Conservation (phyloP, 2,329 filamentous ascomycete species). For the Laburnicola sp. region DNA sequence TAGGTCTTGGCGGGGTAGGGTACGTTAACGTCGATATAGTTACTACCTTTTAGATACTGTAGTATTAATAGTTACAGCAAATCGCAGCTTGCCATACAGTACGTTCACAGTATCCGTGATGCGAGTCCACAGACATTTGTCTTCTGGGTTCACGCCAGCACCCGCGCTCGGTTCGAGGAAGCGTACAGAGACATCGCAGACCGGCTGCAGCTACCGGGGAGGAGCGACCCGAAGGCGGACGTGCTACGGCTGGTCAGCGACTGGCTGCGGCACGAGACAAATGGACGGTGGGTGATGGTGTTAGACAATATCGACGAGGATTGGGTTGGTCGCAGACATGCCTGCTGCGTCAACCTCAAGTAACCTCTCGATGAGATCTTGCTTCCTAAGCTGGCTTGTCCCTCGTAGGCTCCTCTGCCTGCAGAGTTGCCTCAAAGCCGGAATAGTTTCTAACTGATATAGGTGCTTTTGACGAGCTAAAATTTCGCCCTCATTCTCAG, state of each 20-base stretch:
- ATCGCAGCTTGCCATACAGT: slow-evolving; percentile 24
- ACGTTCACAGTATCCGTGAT: slow-evolving; percentile 21
- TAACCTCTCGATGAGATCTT: too few relatives aligned
- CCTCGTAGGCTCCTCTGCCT: too few relatives aligned
- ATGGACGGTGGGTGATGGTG: slow-evolving; percentile 18
- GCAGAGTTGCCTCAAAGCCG: too few relatives aligned
- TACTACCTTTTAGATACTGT: too few relatives aligned
- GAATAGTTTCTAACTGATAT: too few relatives aligned
- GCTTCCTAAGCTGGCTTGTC: too few relatives aligned
- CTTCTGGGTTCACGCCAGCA: slow-evolving; percentile 36
- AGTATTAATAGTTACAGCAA: too few relatives aligned
- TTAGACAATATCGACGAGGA: slow-evolving; percentile 20
- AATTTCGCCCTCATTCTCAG: too few relatives aligned
- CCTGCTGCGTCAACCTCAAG: too few relatives aligned
- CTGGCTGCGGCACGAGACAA: slow-evolving; percentile 19
- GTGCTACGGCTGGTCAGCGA: slow-evolving; percentile 17
- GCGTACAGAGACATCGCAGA: slow-evolving; percentile 18
- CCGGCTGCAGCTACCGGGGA: slow-evolving; percentile 10
- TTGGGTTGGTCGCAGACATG: too few relatives aligned
- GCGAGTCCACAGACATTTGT: slow-evolving; percentile 21
- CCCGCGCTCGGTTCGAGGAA: slow-evolving; percentile 18
- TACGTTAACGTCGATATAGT: too few relatives aligned
- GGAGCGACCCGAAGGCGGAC: slow-evolving; percentile 14
- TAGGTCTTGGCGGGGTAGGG: slow-evolving; percentile 13
- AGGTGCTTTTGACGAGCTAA: too few relatives aligned